Conservation (phyloP, 73 alveolate genomes). For the Symbiodinium pilosum region DNA sequence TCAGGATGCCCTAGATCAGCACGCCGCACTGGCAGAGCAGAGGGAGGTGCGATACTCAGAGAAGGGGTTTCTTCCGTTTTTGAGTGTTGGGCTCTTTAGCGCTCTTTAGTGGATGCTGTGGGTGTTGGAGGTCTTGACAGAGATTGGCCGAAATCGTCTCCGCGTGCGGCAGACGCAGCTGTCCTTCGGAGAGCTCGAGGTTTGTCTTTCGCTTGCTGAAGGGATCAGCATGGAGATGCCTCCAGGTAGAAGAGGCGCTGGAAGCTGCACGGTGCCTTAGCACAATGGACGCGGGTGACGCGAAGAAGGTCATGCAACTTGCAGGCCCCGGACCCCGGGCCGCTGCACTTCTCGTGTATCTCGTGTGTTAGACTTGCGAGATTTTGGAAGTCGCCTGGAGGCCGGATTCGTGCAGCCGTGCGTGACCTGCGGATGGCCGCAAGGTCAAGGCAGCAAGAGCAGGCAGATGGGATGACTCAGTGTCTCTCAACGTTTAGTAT, state of each 20-base stretch:
- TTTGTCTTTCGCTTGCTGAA: not conserved
- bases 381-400: not conserved
- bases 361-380: not conserved
- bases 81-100: not conserved
- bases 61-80: not conserved
- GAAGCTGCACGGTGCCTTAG: constrained; percentile 50
- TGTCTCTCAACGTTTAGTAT: too few relatives aligned
- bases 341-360: too few relatives aligned
- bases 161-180: constrained; percentile 69
- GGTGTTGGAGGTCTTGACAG: constrained; percentile 32
- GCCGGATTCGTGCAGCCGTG: constrained; percentile 64
- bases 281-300: constrained; percentile 45
- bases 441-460: constrained; percentile 50
- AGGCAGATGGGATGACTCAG: not conserved
- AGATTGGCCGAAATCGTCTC: constrained; percentile 74
- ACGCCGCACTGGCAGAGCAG: constrained; percentile 72
- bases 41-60: constrained; percentile 6
- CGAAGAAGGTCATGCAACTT: constrained; percentile 32
- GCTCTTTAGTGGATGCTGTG: not conserved
- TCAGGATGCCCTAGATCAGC: constrained; percentile 63
- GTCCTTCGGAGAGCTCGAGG: constrained; percentile 88
- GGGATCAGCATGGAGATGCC: not conserved
- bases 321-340: too few relatives aligned
- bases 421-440: constrained; percentile 74
- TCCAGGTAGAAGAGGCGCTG: constrained; percentile 38